Conservation (phyloP, 2,329 filamentous ascomycete genomes). For the Phaeosphaeria sp. region DNA sequence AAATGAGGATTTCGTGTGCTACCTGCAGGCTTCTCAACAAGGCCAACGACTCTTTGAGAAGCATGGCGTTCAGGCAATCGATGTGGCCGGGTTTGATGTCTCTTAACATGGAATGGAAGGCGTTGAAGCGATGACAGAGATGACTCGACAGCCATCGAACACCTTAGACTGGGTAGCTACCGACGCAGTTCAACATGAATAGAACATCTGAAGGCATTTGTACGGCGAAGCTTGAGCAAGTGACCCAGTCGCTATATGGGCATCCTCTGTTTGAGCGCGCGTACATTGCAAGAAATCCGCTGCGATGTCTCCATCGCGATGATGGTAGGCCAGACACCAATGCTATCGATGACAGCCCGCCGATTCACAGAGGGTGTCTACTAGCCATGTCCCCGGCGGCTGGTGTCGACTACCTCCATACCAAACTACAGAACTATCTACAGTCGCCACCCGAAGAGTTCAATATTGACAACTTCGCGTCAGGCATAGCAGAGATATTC, state of each 20-base stretch:
- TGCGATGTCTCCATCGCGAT: background rate
- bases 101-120: background rate
- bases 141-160: background rate
- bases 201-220: background rate
- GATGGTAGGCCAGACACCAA: background rate
- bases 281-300: background rate
- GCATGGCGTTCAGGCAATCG: background rate
- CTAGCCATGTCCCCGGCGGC: background rate
- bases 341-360: background rate
- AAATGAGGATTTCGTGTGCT: background rate
- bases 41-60: background rate
- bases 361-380: background rate
- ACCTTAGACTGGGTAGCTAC: background rate
- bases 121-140: background rate
- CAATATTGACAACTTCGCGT: background rate
- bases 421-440: background rate
- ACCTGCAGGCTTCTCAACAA: background rate
- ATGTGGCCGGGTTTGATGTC: background rate
- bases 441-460: background rate
- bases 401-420: background rate
- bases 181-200: background rate
- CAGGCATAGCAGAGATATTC: background rate
- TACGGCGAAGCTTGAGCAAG: background rate
- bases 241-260: background rate
- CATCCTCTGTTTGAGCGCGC: background rate